phyloP scores from a whole-genome alignment of 1,284 basidiomycete genomes.

The Baeospora myosura region DNA sequence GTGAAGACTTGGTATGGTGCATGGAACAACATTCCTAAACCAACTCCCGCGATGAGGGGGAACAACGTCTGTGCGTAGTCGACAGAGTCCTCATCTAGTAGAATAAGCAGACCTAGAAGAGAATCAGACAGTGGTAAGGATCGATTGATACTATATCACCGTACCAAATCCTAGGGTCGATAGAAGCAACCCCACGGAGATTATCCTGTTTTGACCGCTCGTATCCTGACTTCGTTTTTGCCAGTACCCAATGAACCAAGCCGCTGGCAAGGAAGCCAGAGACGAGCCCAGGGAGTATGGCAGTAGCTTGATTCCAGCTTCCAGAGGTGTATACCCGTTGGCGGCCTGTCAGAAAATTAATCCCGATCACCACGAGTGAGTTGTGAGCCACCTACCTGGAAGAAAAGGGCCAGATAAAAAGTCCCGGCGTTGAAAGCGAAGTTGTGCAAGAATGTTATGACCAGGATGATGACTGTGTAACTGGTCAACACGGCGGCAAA shows the following conservation, averaged over 20 bases:
- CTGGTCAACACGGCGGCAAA: slow-evolving; percentile 18
- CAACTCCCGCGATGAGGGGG: slow-evolving; percentile 66
- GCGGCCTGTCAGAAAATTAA: slow-evolving; percentile 41
- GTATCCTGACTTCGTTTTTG: slow-evolving; percentile 51
- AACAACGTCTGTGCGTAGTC: slow-evolving; percentile 40
- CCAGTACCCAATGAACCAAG: slow-evolving; percentile 65
- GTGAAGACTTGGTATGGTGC: slow-evolving; percentile 74
- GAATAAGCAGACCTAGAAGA: slow-evolving; percentile 51
- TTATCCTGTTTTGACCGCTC: slow-evolving; percentile 55
- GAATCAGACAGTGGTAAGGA: slow-evolving; percentile 2
- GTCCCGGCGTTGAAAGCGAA: slow-evolving; percentile 75
- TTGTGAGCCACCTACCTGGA: slow-evolving; percentile 45
- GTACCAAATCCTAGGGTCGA: slow-evolving; percentile 67
- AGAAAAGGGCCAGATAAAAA: slow-evolving; percentile 74
- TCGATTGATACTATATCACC: slow-evolving; percentile 17
- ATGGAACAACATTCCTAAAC: slow-evolving; percentile 75
- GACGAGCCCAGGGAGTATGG: slow-evolving; percentile 78
- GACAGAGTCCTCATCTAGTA: slow-evolving; percentile 47
- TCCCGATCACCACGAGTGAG: slow-evolving; percentile 9
- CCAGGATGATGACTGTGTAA: slow-evolving; percentile 50
- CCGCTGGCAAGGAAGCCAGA: slow-evolving; percentile 70
- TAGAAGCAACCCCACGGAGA: slow-evolving; percentile 53
- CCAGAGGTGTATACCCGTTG: slow-evolving; percentile 53
- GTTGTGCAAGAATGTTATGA: slow-evolving; percentile 70
- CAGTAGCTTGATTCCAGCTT: slow-evolving; percentile 65